A percentile compares a stretch with the other conserved stretches of the same genome.
These are phyloP conservation scores for Silene noctiflora DNA, from an alignment of 179 eudicot species.

Conservation along the genomic window DNA sequence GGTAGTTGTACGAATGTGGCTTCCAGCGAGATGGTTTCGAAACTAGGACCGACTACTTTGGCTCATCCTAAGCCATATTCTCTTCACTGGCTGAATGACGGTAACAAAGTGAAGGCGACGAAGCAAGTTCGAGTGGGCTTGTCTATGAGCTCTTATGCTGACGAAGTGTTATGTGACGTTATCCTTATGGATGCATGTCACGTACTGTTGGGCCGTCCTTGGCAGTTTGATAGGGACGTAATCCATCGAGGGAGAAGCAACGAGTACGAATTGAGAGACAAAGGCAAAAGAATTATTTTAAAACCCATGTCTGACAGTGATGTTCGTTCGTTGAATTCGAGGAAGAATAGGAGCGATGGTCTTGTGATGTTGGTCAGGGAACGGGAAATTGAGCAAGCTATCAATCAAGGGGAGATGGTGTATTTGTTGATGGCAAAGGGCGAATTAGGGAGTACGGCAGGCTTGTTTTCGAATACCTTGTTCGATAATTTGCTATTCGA, in stretches of 20 bases:
- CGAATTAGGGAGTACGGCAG: not conserved
- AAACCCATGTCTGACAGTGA: not conserved
- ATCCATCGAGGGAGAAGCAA: not conserved
- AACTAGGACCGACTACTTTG: too few species aligned
- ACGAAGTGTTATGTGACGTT: not conserved
- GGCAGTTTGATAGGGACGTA: not conserved
- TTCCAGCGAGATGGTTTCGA: too few species aligned
- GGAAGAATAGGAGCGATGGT: too few species aligned
- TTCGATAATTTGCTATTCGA: too few species aligned
- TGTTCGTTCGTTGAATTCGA: not conserved
- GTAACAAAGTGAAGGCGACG: not conserved
- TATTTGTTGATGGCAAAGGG: not conserved
- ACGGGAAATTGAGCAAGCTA: too few species aligned
- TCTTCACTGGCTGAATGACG: not conserved
- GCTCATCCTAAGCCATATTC: not conserved
- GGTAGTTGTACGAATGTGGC: too few species aligned
- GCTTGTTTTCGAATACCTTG: too few species aligned
- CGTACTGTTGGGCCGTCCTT: not conserved
- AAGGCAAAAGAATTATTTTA: too few species aligned
- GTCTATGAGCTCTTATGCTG: not conserved
- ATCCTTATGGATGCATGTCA: not conserved
- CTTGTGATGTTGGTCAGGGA: too few species aligned
- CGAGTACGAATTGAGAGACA: too few species aligned
- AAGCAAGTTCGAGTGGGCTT: not conserved
- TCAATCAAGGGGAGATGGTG: too few species aligned